Base-by-base conservation (phyloP, 2,329 filamentous ascomycete species). In the Fusarium piperis region DNA sequence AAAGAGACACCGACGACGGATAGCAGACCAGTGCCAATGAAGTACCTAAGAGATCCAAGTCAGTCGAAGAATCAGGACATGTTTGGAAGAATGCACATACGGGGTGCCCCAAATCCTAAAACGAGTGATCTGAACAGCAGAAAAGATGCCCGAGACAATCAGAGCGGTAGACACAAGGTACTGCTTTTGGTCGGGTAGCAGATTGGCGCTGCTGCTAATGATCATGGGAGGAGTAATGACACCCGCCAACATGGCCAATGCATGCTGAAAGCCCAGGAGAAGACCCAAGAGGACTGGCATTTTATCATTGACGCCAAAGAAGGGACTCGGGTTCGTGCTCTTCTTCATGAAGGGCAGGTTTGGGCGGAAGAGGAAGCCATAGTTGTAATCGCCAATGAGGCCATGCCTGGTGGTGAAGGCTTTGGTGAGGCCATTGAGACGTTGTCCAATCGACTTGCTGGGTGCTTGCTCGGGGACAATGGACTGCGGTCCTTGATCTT, bases 381-480 rank as follows among this genome's bases (percentile, higher is more conserved):
- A 98, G 86, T 98, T 93, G 81, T 98, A 98, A 75, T 90, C 87
- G 70, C 95, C 95, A 62, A 98, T 81, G 28, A 97, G 86, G 13
- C 95, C 95, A 2, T 94, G 87, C 68, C 85, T 90, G 51, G 88
- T 90, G 60, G 86, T 81, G 70, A 89, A 85, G 7, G 83, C 81
- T 65, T 81, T 82, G 33, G 65, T 68, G 20, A 80, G 38, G 23
- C 74, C 74, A 51, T 73, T 71, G 48, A 77, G 68, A 28, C 78
- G 78, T 57, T 78, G 66, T 35, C 71, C 20, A 56, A 80, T 55
- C 35, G 72, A 68, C 74, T 78, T 83, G 64, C 73, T 79, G 18
- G 80, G 78, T 8, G 77, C 70, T 32, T 77, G 70, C 56, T 79
- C 79, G 16, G 86, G 85, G 69, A 82, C 80, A 75, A 89, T 87